Base-by-base conservation (phyloP, 257 asterid species). In the Gentiana straminea region DNA sequence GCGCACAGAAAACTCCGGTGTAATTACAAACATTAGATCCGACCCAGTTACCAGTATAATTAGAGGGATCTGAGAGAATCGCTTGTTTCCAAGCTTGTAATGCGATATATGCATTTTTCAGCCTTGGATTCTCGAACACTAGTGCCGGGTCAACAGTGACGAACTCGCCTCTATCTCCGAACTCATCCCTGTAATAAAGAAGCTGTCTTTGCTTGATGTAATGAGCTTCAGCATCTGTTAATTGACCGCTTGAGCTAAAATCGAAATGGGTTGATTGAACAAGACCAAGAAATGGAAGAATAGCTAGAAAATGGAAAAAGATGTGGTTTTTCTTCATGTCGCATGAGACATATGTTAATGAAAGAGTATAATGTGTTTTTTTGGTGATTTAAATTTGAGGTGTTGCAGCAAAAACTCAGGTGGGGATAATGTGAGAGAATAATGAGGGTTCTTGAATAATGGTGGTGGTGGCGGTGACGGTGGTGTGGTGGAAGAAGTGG, bases 1-100 rank as follows among this genome's bases (percentile, higher is more conserved):
- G 84, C 3, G 95, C 93, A 65, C 95, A 86, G 73, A 58, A 83
- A 1, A 86, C 77, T 24, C 78, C 80, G 4, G 78, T 75, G 82
- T 86, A 86, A 73, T 48, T 67, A 67, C 95, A 83, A 2, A 86
- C 95, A 33, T 49, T 57, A 70, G 95, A 78, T 71, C 95, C 95
- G 33, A 66, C 68, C 95, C 95, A 86, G 74, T 81, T 58, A 0
- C 24, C 39, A 1, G 94, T 86, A 59, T 70, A 60, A 65, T 79
- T 81, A 51, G 4, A 50, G 49, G 95, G 95, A 83, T 86, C 95
- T 70, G 95, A 86, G 60, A 86, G 73, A 47, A 86, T 81, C 13
- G 95, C 95, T 48, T 74, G 70, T 41, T 83, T 86, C 95, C 89
- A 86, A 8, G 95, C 94, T 52, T 86, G 95, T 32, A 86, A 58